Base-by-base conservation (phyloP, 2,329 filamentous ascomycete species). In the Lizonia empirigonia region DNA sequence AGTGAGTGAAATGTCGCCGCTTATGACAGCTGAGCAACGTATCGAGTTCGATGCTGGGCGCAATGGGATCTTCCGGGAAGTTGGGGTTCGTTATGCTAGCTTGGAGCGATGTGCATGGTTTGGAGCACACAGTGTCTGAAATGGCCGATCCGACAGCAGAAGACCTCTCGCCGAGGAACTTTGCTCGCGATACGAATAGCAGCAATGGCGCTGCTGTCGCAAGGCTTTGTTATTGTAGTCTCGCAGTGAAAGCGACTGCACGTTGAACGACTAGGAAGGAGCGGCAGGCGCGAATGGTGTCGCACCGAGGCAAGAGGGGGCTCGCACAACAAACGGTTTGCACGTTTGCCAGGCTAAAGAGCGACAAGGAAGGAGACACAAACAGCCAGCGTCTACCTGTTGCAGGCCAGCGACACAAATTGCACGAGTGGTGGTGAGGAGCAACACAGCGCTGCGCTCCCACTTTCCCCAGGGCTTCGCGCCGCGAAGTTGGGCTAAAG, bases 101-200 rank as follows among this genome's bases (percentile, higher is more conserved):
- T 46, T 44, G 35, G 42, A 39, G 56, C 56, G 50, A 52, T 54
- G 65, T 56, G 69, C 70, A 73, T 72, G 56, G 65, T 56, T 63
- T 50, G 59, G 61, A 55, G 68, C 68, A 61, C 27, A 45, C 55
- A 38, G 55, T 63, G 70, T 73, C 51, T 65, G 69, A 68, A 59
- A 57, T 58, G 50, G 58, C 32, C 59, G 56, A 60, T 58, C 61
- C 51, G 57, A 62, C 52, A 55, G 60, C 64, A 64, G 62, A 60
- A 55, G 36, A 33, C 32, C 30, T 41, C 47, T 32, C 44, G 27
- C 58, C 62, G 58, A 59, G 33, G 42, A 42, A 34, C 19, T 44
- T 44, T 30, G 50, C 42, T 45, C 41, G 29, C 45, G 59, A 66
- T 67, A 61, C 53, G 48, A 57, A 50, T 16, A 50, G 32, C 42